These are phyloP conservation scores for Knoxdaviesia capensis DNA, from an alignment of 2,329 filamentous ascomycete species.

Conservation along the genomic window DNA sequence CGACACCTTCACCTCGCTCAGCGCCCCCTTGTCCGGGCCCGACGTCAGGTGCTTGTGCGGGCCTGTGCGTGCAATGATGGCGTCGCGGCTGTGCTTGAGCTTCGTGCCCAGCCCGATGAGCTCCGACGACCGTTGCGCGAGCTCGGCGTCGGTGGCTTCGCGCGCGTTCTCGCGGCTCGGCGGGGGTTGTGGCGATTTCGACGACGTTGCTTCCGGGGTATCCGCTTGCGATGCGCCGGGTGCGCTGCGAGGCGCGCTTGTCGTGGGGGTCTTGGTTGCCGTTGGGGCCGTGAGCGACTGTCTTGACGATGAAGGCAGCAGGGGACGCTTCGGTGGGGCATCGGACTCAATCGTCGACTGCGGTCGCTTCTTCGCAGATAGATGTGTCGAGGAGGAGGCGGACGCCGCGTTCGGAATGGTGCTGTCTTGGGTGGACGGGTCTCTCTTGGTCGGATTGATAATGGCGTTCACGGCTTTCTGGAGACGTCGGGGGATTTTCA, in stretches of 20 bases:
- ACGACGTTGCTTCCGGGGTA: conserved; percentile 16
- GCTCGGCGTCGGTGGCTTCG: neutral
- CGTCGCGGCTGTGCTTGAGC: conserved; percentile 34
- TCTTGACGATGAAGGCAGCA: no score
- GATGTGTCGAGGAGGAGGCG: conserved; percentile 3
- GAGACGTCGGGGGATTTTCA: conserved; percentile 27
- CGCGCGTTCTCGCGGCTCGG: conserved; percentile 19
- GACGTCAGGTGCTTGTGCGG: conserved; percentile 8
- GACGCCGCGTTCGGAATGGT: conserved; percentile 21
- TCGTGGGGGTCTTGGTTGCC: conserved; percentile 22
- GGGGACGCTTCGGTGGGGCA: conserved; percentile 13
- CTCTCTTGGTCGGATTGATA: conserved; percentile 18
- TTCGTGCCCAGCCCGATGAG: conserved; percentile 22
- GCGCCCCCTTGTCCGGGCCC: conserved; percentile 9
- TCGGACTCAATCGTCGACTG: conserved; percentile 5
- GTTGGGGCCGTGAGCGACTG: conserved; percentile 3
- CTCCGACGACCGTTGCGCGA: conserved; percentile 5
- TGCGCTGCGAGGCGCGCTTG: no score
- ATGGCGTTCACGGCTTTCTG: conserved; percentile 24
- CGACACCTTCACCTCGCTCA: conserved; percentile 16
- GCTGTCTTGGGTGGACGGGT: conserved; percentile 17
- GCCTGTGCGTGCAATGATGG: conserved; percentile 11
- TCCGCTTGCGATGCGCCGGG: conserved; percentile 3
- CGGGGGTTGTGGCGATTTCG: conserved; percentile 19
- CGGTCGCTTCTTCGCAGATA: conserved; percentile 22